Evolutionary conservation across 2,329 filamentous ascomycete species (phyloP).

Genomic region (Arthrobotrys musiformis): DNA sequence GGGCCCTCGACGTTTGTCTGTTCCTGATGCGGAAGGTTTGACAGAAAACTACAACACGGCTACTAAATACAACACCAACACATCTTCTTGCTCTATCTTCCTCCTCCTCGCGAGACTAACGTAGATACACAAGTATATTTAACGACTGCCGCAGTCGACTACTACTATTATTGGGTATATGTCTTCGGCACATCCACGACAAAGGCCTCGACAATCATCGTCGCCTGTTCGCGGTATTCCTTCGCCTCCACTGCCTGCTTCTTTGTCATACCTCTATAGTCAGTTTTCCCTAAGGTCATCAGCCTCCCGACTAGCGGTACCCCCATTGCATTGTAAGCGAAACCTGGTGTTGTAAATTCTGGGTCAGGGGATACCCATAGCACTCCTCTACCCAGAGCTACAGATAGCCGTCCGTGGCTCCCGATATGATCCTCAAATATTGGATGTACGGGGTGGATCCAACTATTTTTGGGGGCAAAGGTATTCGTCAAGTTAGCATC

Average conservation of each 20-base stretch:
- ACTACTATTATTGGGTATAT: slow-evolving; percentile 19
- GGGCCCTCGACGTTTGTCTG: slow-evolving; percentile 14
- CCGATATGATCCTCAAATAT: slow-evolving; percentile 2
- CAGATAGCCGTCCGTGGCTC: background rate
- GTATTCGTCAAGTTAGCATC: background rate
- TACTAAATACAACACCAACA: slow-evolving; percentile 29
- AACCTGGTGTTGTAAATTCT: slow-evolving; percentile 16
- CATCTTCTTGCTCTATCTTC: background rate
- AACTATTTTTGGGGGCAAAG: slow-evolving; percentile 5
- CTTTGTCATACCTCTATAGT: slow-evolving; percentile 26
- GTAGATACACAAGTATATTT: background rate
- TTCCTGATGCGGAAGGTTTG: slow-evolving; percentile 20
- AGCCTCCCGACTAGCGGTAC: slow-evolving; percentile 12
- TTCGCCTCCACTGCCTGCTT: background rate
- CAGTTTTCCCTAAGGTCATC: slow-evolving; percentile 23
- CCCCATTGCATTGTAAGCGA: slow-evolving; percentile 1
- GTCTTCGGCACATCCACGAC: slow-evolving; percentile 22
- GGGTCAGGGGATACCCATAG: slow-evolving; percentile 24
- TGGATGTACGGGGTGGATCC: slow-evolving; percentile 13
- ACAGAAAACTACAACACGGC: background rate
- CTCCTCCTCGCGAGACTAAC: too few species aligned
- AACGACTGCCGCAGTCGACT: too few species aligned
- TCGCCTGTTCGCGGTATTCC: background rate
- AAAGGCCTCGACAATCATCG: slow-evolving; percentile 32
- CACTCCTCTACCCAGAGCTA: slow-evolving; percentile 11